phyloP scores from a whole-genome alignment of 495 filamentous ascomycete genomes.

The Astrothelium macrocarpum region DNA sequence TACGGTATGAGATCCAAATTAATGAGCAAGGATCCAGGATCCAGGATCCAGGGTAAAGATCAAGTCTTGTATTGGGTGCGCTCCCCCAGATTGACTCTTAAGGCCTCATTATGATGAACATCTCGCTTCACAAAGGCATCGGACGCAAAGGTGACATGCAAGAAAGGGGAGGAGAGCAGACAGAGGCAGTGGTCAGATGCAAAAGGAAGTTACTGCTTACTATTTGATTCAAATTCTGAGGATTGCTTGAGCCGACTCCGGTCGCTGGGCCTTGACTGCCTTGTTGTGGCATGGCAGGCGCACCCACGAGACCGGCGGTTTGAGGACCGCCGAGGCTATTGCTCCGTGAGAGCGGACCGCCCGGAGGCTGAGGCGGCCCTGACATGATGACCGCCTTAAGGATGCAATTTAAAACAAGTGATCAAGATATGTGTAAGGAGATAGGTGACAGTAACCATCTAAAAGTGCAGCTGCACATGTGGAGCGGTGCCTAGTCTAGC shows the following conservation, averaged over 20 bases:
- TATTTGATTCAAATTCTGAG: constrained; percentile 91
- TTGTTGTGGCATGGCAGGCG: constrained; percentile 43
- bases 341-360: constrained; percentile 17
- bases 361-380: constrained; percentile 14
- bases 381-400: neutral
- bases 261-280: constrained; percentile 24
- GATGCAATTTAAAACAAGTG: neutral
- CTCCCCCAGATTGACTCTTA: no score
- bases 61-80: no score
- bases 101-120: no score
- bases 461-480: neutral
- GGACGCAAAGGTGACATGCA: no score
- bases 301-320: constrained; percentile 14
- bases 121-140: no score
- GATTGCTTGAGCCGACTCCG: constrained; percentile 35
- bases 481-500: neutral
- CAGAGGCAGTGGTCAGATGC: neutral
- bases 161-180: no score
- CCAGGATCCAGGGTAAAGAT: no score
- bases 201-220: constrained; percentile 43
- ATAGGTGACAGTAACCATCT: neutral
- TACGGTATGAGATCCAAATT: no score
- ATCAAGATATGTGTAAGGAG: neutral
- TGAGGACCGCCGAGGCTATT: constrained; percentile 16
- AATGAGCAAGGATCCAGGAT: no score